A percentile compares a stretch with the other conserved stretches of the same genome.
phyloP scores from a whole-genome alignment of 2,329 filamentous ascomycete species.

The Colletotrichum lindemuthianum region DNA sequence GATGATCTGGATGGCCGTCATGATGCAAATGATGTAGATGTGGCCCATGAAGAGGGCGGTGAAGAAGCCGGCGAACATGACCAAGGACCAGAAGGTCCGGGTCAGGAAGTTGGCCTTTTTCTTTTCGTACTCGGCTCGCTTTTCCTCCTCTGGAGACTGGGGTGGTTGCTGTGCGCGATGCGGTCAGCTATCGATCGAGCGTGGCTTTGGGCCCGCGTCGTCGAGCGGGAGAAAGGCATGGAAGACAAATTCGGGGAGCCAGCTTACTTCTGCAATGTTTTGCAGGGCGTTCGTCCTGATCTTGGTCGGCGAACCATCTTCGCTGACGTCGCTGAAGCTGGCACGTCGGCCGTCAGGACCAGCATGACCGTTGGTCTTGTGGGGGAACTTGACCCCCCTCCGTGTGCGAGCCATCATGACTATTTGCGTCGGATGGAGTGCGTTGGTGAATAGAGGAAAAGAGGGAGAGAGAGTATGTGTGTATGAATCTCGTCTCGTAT shows the following conservation, averaged over 20 bases:
- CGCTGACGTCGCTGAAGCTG: constrained; percentile 78
- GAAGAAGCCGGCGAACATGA: constrained; percentile 97
- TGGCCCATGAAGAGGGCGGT: constrained; percentile 92
- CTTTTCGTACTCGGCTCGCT: constrained; percentile 85
- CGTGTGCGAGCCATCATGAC: constrained; percentile 49
- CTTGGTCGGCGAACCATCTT: constrained; percentile 57
- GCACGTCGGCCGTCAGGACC: constrained; percentile 67
- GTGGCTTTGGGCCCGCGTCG: background rate
- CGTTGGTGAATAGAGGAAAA: background rate
- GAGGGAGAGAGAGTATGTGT: background rate
- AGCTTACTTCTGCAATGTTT: constrained; percentile 50
- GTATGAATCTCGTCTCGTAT: background rate
- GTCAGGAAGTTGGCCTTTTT: constrained; percentile 99
- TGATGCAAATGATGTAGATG: constrained; percentile 94
- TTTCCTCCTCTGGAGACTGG: constrained; percentile 50
- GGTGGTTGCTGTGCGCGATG: constrained; percentile 50
- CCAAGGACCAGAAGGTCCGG: constrained; percentile 95
- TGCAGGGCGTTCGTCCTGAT: constrained; percentile 41
- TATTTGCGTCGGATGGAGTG: background rate
- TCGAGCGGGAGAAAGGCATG: background rate
- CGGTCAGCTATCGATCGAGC: background rate
- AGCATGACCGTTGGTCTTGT: constrained; percentile 58
- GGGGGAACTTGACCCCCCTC: constrained; percentile 66
- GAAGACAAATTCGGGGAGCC: background rate
- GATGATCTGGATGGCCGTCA: constrained; percentile 93